A percentile compares a stretch with the other conserved stretches of the same genome.
Conservation (phyloP, 2,329 filamentous ascomycete genomes). For the Epichloe baconii region DNA sequence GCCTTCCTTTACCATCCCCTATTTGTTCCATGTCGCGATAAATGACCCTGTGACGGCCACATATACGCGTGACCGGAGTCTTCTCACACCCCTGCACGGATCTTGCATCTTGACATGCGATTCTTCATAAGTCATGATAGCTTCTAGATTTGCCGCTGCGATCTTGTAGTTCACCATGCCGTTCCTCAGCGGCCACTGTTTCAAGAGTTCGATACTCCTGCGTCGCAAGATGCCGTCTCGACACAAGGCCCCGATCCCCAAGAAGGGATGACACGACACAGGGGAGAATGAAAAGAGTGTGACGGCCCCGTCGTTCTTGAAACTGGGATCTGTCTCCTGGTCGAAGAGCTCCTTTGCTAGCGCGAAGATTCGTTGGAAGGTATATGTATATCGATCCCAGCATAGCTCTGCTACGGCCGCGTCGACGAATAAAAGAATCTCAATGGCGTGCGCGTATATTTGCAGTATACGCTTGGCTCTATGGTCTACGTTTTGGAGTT, state of each 20-base stretch:
- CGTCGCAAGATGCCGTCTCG: not conserved
- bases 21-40: not conserved
- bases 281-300: constrained; percentile 2
- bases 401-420: not conserved
- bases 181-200: constrained; percentile 1
- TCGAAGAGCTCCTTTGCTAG: constrained; percentile 1
- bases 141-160: not conserved
- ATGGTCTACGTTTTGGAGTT: constrained; percentile 1
- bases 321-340: not conserved
- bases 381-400: constrained; percentile 4
- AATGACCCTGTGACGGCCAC: not conserved
- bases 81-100: not conserved
- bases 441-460: constrained; percentile 1
- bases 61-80: not conserved
- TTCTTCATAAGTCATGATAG: constrained; percentile 1
- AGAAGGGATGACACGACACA: not conserved
- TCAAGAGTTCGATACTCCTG: not conserved
- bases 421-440: not conserved
- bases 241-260: constrained; percentile 1
- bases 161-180: constrained; percentile 4
- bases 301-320: not conserved
- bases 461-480: constrained; percentile 1
- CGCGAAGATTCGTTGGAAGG: not conserved
- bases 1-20: not conserved
- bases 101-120: not conserved